Evolutionary conservation across 2,329 filamentous ascomycete genomes (phyloP), one percentile per base, ranked within the genome.

Genomic region (Acephala macrosclerotiorum): DNA sequence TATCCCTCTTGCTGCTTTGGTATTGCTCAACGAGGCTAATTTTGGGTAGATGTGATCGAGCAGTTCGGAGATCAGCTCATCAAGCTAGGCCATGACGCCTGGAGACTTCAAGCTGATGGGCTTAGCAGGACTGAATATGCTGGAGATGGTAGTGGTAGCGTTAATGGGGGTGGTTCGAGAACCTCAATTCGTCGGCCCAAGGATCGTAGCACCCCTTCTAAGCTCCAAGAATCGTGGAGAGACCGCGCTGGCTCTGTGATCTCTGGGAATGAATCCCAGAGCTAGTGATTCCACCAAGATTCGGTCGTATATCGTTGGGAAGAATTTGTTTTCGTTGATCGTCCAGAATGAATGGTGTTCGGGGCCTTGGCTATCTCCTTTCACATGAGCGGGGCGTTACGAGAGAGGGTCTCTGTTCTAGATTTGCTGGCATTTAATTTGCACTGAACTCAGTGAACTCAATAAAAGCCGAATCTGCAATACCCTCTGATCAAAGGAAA

Each of bases 41-140:
- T 22, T n/a, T 49, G 20, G 8, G 11, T 7, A 49, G 45, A 49
- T 22, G 22, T 49, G 45, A 49, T 70, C 20, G 64, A 67, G 11
- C 35, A 60, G 18, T 71, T 71, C 47, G 64, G 68, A 25, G 62
- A 64, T 29, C 20, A 53, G 33, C 58, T 70, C 9, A 58, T 42
- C 35, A 38, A 49, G 33, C 63, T 71, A 56, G 63, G 42, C 9
- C 53, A 40, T 29, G 45, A 56, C 11, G 40, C 68, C 3, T 71
- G 64, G 67, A 60, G 33, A 36, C 67, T 67, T 18, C 65, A 69
- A 38, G 55, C 55, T n/a, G 38, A 64, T 33, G 65, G 60, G 1
- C 56, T 69, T 20, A 60, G 47, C 16, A 64, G 40, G 49, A 29
- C 61, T 20, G 45, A 49, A 16, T 49, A 49, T 22, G 45, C 45